Base-by-base conservation (phyloP, 1,139 yeast genomes). In the Nakaseomyces glabratus region DNA sequence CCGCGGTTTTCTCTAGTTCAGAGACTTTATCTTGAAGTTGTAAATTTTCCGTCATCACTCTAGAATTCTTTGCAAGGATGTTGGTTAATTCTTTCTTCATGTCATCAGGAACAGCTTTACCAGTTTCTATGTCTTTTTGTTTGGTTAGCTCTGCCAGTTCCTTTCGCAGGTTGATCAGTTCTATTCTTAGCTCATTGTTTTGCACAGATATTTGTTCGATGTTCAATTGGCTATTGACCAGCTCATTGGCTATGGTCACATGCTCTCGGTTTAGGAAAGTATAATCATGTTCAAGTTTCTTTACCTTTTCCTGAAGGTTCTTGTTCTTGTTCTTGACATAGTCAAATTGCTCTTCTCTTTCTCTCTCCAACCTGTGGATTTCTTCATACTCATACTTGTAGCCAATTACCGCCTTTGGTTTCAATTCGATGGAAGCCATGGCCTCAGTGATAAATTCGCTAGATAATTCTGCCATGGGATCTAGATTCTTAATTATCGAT, bases 381-480 rank as follows among this genome's bases (percentile, higher is more conserved):
- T 82, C 86, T 20, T 69, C 73, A 52, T 78, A 84, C 58, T 90
- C 97, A 9, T 68, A 68, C 35, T 69, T 76, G 54, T 77, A 90
- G 50, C 78, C 73, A 36, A 71, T 65, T 43, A 90, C 63, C 6
- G 78, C 73, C 13, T 78, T 65, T 6, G 96, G 95, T 18, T 78
- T 66, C 20, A 90, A 64, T 43, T 76, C 72, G 31, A 86, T 71
- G 24, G 48, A 49, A 21, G 66, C 65, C 69, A 82, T 76, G 0
- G 96, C 82, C 55, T 85, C 95, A 6, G 59, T 59, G n/a, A 90
- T 93, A 45, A 90, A 70, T 31, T 73, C 73, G 50, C 82, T 78
- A 31, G 84, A 73, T 40, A 72, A 68, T 54, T 82, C 84, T 35
- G 66, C 47, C 9, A 34, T 44, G 47, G 35, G 44, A 12, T 11